Evolutionary conservation across 371 early-diverging fungal genomes (phyloP).

Genomic region (Capillidium rhysosporum): DNA sequence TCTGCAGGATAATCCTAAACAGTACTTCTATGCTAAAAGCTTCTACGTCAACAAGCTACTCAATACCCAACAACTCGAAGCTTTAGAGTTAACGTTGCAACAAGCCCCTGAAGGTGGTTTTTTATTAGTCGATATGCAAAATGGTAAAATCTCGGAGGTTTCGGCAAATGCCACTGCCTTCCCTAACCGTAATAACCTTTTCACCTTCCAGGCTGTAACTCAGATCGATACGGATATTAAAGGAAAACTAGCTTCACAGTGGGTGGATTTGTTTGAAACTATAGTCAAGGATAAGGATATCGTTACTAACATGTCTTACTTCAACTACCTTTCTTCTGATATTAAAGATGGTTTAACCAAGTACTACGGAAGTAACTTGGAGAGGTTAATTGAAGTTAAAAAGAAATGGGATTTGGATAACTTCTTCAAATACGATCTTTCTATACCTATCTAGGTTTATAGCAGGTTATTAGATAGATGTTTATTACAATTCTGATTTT

Average conservation of each 20-base stretch:
- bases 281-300: not conserved
- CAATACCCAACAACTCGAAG: too few relatives aligned
- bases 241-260: not conserved
- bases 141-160: not conserved
- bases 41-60: not conserved
- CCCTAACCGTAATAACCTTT: not conserved
- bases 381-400: slow-evolving; percentile 15
- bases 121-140: not conserved
- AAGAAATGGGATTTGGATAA: slow-evolving; percentile 17
- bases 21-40: not conserved
- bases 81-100: too few relatives aligned
- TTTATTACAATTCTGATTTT: too few relatives aligned
- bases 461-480: too few relatives aligned
- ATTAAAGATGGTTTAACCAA: too few relatives aligned
- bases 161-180: not conserved
- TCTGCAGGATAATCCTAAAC: not conserved
- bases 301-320: not conserved
- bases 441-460: too few relatives aligned
- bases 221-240: not conserved
- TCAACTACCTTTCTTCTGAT: not conserved
- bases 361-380: slow-evolving; percentile 17
- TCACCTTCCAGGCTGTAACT: not conserved
- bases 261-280: not conserved
- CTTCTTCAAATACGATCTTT: slow-evolving; percentile 12
- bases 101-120: not conserved